These are phyloP conservation scores for Tripidium arundinaceum DNA, from an alignment of 202 grass and related monocot genomes.

Conservation along the genomic window DNA sequence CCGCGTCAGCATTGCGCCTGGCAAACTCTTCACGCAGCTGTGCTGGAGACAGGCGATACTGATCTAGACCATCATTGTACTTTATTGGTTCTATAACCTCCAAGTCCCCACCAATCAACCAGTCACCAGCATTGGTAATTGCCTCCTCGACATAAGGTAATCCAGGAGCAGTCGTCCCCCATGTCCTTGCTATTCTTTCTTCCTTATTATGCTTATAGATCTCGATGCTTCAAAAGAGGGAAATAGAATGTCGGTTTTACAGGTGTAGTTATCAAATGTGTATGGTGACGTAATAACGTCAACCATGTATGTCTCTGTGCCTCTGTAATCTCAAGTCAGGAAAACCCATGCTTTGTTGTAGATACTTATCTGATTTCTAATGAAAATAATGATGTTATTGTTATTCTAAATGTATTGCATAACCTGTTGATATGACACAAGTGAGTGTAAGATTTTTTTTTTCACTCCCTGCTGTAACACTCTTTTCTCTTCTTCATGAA, in stretches of 20 bases:
- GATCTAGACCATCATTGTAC: conserved; percentile 94
- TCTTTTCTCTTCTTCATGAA: not conserved
- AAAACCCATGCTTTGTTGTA: not conserved
- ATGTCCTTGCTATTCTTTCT: conserved; percentile 98
- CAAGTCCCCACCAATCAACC: conserved; percentile 95
- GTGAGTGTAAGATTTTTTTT: not conserved
- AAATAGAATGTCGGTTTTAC: not conserved
- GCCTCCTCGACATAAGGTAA: conserved; percentile 88
- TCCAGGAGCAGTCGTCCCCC: conserved; percentile 83
- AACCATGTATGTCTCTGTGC: not conserved
- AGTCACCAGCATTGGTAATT: conserved; percentile 84
- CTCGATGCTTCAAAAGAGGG: conserved; percentile 68
- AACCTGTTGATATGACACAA: not conserved
- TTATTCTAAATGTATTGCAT: not conserved
- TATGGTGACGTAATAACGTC: conserved; percentile 14
- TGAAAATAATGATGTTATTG: not conserved
- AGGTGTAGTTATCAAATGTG: not conserved
- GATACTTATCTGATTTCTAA: not conserved
- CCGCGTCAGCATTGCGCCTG: conserved; percentile 85
- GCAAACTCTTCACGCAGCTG: conserved; percentile 89
- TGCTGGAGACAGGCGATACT: conserved; percentile 88
- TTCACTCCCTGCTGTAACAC: conserved; percentile 13
- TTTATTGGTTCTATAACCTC: conserved; percentile 97
- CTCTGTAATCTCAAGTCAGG: not conserved
- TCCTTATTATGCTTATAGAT: conserved; percentile 99